phyloP scores from a whole-genome alignment of 306 rosid species.

The Arachis stenosperma region DNA sequence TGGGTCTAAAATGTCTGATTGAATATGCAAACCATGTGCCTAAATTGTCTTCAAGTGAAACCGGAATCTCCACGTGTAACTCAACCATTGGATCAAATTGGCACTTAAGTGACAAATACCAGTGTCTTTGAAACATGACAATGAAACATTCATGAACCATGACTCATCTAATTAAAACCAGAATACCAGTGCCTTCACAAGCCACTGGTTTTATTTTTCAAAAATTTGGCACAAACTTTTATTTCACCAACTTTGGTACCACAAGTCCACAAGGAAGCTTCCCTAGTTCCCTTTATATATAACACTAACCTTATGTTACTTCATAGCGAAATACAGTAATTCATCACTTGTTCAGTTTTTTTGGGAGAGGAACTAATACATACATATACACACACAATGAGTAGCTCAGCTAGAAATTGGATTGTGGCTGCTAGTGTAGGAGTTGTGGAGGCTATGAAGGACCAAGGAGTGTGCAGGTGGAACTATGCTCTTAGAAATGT shows the following conservation, averaged over 20 bases:
- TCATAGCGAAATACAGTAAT: neutral
- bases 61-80: constrained; percentile 8
- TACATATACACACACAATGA: constrained; percentile 28
- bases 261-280: too few species aligned
- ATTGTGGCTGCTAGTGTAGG: constrained; percentile 44
- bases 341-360: neutral
- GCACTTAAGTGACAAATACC: neutral
- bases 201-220: neutral
- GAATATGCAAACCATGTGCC: neutral
- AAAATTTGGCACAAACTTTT: neutral
- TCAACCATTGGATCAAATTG: neutral
- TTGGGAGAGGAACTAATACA: neutral
- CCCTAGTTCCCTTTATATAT: neutral
- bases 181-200: neutral
- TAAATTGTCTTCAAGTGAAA: neutral
- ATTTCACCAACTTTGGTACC: neutral
- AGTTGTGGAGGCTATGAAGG: constrained; percentile 55
- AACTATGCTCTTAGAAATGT: constrained; percentile 41
- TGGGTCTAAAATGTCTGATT: neutral
- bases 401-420: constrained; percentile 42
- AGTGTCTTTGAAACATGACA: neutral
- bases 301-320: neutral
- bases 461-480: constrained; percentile 70
- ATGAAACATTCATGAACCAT: neutral
- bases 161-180: neutral